Evolutionary conservation across 2,329 filamentous ascomycete genomes (phyloP).

Genomic region (Pseudocercospora ulei): DNA sequence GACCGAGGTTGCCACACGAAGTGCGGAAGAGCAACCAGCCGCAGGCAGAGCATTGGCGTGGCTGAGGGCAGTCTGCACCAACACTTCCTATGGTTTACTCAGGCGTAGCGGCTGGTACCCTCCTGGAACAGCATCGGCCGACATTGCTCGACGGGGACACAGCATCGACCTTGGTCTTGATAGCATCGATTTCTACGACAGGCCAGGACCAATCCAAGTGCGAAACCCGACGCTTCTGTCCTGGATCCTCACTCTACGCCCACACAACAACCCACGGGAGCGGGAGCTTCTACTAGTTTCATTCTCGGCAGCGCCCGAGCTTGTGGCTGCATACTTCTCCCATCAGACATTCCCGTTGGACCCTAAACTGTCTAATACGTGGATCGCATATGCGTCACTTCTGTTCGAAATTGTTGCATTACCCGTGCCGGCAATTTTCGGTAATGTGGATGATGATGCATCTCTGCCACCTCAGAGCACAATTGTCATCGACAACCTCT

Average conservation of each 20-base stretch:
- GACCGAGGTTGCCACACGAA: slow-evolving; percentile 52
- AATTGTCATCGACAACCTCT: slow-evolving; percentile 71
- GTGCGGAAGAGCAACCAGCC: slow-evolving; percentile 44
- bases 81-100: slow-evolving; percentile 61
- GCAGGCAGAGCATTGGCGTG: slow-evolving; percentile 65
- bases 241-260: slow-evolving; percentile 67
- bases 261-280: slow-evolving; percentile 72
- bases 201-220: slow-evolving; percentile 52
- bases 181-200: slow-evolving; percentile 57
- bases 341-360: slow-evolving; percentile 77
- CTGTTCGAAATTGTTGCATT: slow-evolving; percentile 71
- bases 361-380: slow-evolving; percentile 82
- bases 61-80: slow-evolving; percentile 64
- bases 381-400: slow-evolving; percentile 88
- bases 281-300: slow-evolving; percentile 71
- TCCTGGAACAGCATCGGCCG: slow-evolving; percentile 39
- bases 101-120: slow-evolving; percentile 79
- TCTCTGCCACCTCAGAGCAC: slow-evolving; percentile 65
- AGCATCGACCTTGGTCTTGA: slow-evolving; percentile 58
- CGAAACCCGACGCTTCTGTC: slow-evolving; percentile 70
- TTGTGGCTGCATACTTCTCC: slow-evolving; percentile 78
- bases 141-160: slow-evolving; percentile 33
- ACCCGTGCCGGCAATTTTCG: slow-evolving; percentile 62
- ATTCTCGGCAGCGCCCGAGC: slow-evolving; percentile 71
- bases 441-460: slow-evolving; percentile 49